Percentiles rank a stretch among this genome's conserved stretches.
Conservation (phyloP, 176 grass and related monocot genomes). For the sorghum (Sorghum bicolor) region DNA sequence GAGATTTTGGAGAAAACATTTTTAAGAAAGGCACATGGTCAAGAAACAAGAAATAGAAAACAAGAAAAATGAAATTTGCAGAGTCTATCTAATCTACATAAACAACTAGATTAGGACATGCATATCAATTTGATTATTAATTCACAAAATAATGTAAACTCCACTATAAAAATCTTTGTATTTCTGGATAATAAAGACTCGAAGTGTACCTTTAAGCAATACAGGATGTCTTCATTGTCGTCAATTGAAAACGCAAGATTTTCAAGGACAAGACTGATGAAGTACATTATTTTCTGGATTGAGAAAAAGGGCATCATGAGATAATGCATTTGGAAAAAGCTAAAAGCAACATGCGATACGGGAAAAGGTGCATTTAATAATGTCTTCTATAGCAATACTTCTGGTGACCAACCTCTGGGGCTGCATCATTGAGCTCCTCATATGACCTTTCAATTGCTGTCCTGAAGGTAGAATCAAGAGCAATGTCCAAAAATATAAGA, state of each 20-base stretch:
- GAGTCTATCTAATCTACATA: background rate
- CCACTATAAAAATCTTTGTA: background rate
- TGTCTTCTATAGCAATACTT: constrained; percentile 11
- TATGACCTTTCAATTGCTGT: constrained; percentile 94
- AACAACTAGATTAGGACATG: background rate
- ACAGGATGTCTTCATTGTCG: constrained; percentile 91
- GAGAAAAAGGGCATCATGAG: constrained; percentile 17
- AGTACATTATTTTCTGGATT: constrained; percentile 95
- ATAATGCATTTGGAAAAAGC: constrained; percentile 24
- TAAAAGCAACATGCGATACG: constrained; percentile 18
- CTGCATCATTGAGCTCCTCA: constrained; percentile 68
- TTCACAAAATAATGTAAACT: constrained; percentile 2
- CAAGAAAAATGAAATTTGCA: background rate
- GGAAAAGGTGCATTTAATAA: background rate
- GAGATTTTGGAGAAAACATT: background rate
- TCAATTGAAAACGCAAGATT: constrained; percentile 92
- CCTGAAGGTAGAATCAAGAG: constrained; percentile 93
- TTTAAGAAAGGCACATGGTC: background rate
- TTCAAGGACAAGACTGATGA: constrained; percentile 92
- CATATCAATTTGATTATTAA: constrained; percentile 2
- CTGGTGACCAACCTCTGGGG: constrained; percentile 56
- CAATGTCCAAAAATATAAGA: constrained; percentile 97
- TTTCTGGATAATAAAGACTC: constrained; percentile 16
- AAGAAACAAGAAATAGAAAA: background rate
- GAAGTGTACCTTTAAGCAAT: constrained; percentile 81